phyloP scores from a whole-genome alignment of 306 rosid genomes.

The Quillaja saponaria region DNA sequence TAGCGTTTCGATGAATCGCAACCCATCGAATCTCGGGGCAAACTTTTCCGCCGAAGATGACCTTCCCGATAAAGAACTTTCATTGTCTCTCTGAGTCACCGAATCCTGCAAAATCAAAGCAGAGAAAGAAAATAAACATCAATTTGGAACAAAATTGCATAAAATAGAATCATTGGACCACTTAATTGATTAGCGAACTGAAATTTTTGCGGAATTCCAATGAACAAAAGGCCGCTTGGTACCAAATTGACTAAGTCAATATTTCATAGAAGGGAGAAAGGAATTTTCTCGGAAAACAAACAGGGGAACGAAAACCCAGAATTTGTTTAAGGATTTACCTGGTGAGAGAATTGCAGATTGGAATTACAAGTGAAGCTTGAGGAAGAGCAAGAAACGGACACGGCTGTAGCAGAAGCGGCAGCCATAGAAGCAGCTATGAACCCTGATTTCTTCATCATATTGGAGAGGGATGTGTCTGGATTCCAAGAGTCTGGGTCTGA shows the following conservation, averaged over 20 bases:
- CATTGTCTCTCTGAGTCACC: constrained; percentile 17
- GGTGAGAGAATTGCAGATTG: constrained; percentile 14
- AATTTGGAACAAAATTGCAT: not conserved
- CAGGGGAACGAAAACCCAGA: not conserved
- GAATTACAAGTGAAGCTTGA: constrained; percentile 15
- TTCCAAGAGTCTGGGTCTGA: not conserved
- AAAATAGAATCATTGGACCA: no score
- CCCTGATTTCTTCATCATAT: constrained; percentile 43
- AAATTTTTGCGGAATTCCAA: no score
- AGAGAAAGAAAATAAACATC: not conserved
- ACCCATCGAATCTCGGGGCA: constrained; percentile 52
- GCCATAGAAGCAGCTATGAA: constrained; percentile 43
- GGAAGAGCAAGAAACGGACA: constrained; percentile 32
- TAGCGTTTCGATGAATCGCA: constrained; percentile 57
- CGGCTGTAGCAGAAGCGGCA: constrained; percentile 46
- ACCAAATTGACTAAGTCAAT: not conserved
- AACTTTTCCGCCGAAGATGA: constrained; percentile 34
- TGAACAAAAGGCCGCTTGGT: no score
- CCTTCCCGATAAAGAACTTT: constrained; percentile 11
- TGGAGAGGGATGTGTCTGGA: not conserved
- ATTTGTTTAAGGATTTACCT: constrained; percentile 26
- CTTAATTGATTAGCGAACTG: no score
- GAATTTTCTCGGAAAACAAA: constrained; percentile 26
- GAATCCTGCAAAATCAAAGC: constrained; percentile 30
- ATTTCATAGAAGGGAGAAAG: not conserved